These are phyloP conservation scores for Dionaea muscipula DNA, from an alignment of 179 eudicot species.

Conservation along the genomic window DNA sequence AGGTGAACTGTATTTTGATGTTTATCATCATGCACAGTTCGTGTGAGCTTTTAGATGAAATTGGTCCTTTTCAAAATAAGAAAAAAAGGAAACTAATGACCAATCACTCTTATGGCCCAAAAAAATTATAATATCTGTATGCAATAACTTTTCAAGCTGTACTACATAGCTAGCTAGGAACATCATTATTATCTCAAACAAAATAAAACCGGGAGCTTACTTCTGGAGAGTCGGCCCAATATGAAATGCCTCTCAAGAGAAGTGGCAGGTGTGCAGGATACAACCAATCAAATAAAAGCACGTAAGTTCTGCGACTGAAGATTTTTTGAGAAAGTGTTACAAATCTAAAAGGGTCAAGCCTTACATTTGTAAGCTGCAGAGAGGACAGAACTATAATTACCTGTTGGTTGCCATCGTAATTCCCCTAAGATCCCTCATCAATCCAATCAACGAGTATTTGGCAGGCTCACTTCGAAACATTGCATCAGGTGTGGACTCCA, in stretches of 20 bases:
- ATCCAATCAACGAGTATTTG: slow-evolving; percentile 71
- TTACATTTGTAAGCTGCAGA: slow-evolving; percentile 2
- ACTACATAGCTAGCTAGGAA: background rate
- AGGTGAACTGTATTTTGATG: too few relatives aligned
- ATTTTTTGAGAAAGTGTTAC: slow-evolving; percentile 10
- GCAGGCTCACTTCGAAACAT: slow-evolving; percentile 71
- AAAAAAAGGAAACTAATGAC: too few relatives aligned
- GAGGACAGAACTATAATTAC: slow-evolving; percentile 17
- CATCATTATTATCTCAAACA: background rate
- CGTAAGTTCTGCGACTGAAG: slow-evolving; percentile 83
- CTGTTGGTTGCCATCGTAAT: slow-evolving; percentile 94
- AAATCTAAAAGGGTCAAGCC: background rate
- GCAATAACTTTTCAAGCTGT: background rate
- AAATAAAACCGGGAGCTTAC: slow-evolving; percentile 19
- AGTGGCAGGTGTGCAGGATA: slow-evolving; percentile 88
- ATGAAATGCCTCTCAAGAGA: slow-evolving; percentile 77
- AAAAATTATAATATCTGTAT: too few relatives aligned
- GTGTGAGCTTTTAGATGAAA: too few relatives aligned
- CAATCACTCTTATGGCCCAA: too few relatives aligned
- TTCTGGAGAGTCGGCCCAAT: slow-evolving; percentile 99
- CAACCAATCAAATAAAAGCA: slow-evolving; percentile 91
- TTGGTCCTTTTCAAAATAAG: too few relatives aligned
- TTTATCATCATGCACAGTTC: too few relatives aligned
- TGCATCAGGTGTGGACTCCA: slow-evolving; percentile 74
- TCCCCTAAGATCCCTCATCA: slow-evolving; percentile 95